These are phyloP conservation scores for Jaenimonas drosophilae DNA, from an alignment of 208 protist genomes.

Conservation along the genomic window DNA sequence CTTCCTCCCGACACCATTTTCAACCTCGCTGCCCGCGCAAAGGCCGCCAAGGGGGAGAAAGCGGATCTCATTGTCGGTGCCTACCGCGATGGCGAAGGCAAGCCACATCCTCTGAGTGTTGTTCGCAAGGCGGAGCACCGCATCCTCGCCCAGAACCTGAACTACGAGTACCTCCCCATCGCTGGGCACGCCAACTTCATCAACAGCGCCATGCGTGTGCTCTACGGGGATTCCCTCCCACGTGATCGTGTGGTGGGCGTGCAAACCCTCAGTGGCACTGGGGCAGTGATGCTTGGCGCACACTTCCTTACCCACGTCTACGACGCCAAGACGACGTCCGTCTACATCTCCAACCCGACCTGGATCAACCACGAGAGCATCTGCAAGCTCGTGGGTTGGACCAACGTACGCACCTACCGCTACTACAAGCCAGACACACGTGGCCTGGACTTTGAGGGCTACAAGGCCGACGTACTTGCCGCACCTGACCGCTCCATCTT, in stretches of 20 bases:
- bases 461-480: conserved; percentile 53
- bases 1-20: conserved; percentile 52
- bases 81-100: conserved; percentile 93
- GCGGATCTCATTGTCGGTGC: conserved; percentile 97
- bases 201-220: conserved; percentile 57
- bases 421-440: conserved; percentile 70
- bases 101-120: conserved; percentile 87
- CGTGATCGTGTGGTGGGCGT: conserved; percentile 50
- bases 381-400: conserved; percentile 44
- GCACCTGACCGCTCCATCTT: conserved; percentile 88
- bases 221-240: conserved; percentile 77
- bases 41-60: conserved; percentile 70
- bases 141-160: conserved; percentile 47
- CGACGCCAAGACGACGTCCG: conserved; percentile 17
- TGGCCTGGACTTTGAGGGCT: conserved; percentile 79
- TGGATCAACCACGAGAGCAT: conserved; percentile 84
- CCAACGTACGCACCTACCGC: conserved; percentile 48
- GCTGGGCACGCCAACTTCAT: conserved; percentile 82
- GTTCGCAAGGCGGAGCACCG: conserved; percentile 85
- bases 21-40: conserved; percentile 18
- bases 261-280: conserved; percentile 88
- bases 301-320: conserved; percentile 37
- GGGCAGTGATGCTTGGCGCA: conserved; percentile 64
- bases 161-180: conserved; percentile 98
- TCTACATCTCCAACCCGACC: conserved; percentile 83